Evolutionary conservation across 805 yeast species (phyloP), one percentile per base, ranked within the genome.

Genomic region (Metschnikowia arizonensis): DNA sequence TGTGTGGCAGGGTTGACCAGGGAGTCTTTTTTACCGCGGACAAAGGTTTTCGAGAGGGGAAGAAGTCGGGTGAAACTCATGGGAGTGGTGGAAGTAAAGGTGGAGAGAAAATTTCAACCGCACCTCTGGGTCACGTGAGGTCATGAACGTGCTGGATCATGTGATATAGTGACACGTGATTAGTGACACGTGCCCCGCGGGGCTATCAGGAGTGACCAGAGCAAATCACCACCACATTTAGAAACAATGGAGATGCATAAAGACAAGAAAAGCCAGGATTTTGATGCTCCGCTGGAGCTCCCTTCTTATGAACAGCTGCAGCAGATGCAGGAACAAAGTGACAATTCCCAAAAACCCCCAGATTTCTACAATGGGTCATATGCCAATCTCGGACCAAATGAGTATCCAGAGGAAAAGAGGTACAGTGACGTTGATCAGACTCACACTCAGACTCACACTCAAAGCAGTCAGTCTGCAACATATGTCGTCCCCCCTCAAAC

Each of bases 1-100:
- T 71, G 74, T 5, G 76, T 71, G 29, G 73, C 62, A 11, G 71
- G 59, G 43, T 56, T 62, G 36, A 63, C 52, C 9, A 64, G 57
- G 17, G 61, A 53, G 34, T 63, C 60, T 46, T 58, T 59, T 52
- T 66, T 65, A 4, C 62, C 62, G 45, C 70, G 67, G 19, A 59
- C 57, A 44, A 65, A 65, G 39, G 49, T 50, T 39, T 29, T 45
- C 18, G 44, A 35, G 33, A 42, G 21, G 5, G 36, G 43, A 14
- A 32, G 26, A n/a, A 37, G 32, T 33, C 25, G 15, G 36, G 44
- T 30, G 23, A 34, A 42, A 25, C 49, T 39, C 42, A 30, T 39
- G 35, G 42, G 28, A 28, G 9, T 24, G 23, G 21, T n/a, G 40
- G 24, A 19, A 15, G 12, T 35, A 21, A 24, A 10, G 31, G 26